Conservation (phyloP, 1,284 basidiomycete genomes). For the Trichosporon faecale region DNA sequence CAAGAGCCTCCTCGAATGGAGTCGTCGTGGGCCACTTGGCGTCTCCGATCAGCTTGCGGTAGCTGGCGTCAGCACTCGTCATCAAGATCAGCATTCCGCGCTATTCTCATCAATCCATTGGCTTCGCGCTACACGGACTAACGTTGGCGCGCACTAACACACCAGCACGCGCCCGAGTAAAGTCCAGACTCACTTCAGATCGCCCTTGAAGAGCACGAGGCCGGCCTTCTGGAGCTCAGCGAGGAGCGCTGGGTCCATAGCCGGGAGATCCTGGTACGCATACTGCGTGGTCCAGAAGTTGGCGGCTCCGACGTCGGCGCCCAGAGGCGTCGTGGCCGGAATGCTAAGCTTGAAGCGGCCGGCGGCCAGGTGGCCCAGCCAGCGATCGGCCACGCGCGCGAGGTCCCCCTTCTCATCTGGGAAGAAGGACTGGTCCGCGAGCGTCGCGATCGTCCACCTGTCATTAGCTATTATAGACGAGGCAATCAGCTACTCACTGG, state of each 20-base stretch:
- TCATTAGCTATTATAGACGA: not conserved
- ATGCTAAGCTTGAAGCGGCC: conserved; percentile 75
- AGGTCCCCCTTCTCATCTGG: conserved; percentile 60
- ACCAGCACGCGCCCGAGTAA: not conserved
- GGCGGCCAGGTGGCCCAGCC: conserved; percentile 66
- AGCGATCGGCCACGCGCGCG: conserved; percentile 64
- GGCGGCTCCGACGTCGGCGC: conserved; percentile 52
- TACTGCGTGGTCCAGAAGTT: conserved; percentile 82
- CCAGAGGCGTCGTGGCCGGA: conserved; percentile 64
- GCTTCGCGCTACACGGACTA: not conserved
- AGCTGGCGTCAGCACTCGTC: conserved; percentile 44
- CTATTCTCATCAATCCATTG: not conserved
- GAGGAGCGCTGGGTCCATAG: conserved; percentile 62
- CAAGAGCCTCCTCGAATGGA: conserved; percentile 72
- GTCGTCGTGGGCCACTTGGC: conserved; percentile 82
- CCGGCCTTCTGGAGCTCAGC: conserved; percentile 62
- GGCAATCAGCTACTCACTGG: conserved; percentile 43
- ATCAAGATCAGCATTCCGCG: not conserved
- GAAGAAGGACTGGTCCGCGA: conserved; percentile 58
- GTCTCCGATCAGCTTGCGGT: conserved; percentile 85
- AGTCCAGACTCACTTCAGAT: conserved; percentile 67
- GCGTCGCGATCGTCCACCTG: conserved; percentile 54
- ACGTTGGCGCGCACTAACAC: not conserved
- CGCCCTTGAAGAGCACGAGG: conserved; percentile 94
- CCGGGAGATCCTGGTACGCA: conserved; percentile 76